Percentiles rank a stretch among this genome's conserved stretches.
Conservation (phyloP, 805 yeast species). For the Groenewaldozyma tartarivorans region DNA sequence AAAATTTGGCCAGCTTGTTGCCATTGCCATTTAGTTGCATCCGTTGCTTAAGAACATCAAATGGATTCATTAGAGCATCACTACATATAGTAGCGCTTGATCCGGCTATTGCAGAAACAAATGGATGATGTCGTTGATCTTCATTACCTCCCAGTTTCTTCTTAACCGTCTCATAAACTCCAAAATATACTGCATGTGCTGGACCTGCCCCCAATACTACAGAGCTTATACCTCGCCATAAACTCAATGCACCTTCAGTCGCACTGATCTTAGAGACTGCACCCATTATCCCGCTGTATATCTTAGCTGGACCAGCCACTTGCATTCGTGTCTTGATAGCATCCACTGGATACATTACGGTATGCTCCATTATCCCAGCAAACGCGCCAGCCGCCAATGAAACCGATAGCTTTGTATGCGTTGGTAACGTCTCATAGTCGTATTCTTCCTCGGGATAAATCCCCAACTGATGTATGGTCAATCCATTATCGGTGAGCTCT, state of each 20-base stretch:
- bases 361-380: conserved; percentile 99
- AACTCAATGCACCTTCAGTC: conserved; percentile 75
- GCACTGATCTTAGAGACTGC: conserved; percentile 72
- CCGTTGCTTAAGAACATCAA: conserved; percentile 89
- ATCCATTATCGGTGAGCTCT: no score
- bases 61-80: conserved; percentile 96
- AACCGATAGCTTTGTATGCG: conserved; percentile 69
- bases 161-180: conserved; percentile 82
- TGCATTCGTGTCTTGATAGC: conserved; percentile 62
- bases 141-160: conserved; percentile 41
- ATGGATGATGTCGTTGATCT: conserved; percentile 54
- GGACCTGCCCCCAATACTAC: conserved; percentile 98
- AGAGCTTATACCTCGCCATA: conserved; percentile 91
- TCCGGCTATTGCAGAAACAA: conserved; percentile 81
- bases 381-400: conserved; percentile 91
- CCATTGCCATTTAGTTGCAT: conserved; percentile 55
- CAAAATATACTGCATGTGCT: conserved; percentile 93
- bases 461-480: no score
- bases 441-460: not conserved
- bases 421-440: conserved; percentile 90
- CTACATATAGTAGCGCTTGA: conserved; percentile 86
- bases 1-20: conserved; percentile 17
- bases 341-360: conserved; percentile 94
- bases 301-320: conserved; percentile 30
- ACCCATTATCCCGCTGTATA: conserved; percentile 40